Conservation (phyloP, 2,329 filamentous ascomycete genomes). For the Penicillium decumbens region DNA sequence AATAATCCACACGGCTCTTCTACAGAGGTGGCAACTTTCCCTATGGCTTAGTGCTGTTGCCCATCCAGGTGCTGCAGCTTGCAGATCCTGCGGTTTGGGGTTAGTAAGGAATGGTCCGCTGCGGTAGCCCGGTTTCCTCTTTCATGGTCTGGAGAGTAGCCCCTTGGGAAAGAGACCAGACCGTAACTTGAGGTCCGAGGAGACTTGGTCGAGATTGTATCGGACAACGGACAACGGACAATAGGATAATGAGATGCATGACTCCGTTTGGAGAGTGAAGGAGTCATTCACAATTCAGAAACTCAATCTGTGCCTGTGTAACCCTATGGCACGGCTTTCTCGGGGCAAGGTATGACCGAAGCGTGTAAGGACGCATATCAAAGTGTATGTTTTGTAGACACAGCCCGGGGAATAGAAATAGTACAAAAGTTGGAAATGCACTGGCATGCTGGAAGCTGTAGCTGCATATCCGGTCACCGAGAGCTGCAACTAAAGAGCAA, state of each 20-base stretch:
- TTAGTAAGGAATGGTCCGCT: constrained; percentile 4
- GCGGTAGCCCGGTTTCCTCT: constrained; percentile 3
- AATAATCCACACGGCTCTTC: neutral
- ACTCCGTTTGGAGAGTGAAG: neutral
- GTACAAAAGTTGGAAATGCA: neutral
- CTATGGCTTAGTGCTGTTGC: constrained; percentile 1
- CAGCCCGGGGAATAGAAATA: neutral
- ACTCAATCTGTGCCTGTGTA: neutral
- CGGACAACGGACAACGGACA: constrained; percentile 1
- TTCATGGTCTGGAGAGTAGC: neutral
- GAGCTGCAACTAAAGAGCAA: neutral
- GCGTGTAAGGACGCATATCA: neutral
- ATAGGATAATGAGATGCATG: neutral
- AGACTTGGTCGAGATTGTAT: constrained; percentile 6
- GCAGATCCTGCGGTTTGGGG: constrained; percentile 5
- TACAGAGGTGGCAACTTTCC: neutral
- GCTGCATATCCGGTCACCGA: neutral
- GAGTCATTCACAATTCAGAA: neutral
- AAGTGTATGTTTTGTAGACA: neutral
- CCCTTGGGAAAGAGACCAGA: constrained; percentile 10
- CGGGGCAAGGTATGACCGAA: neutral
- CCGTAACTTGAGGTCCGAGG: constrained; percentile 6
- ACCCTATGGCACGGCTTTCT: neutral
- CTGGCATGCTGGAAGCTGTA: neutral
- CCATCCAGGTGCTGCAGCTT: constrained; percentile 7